These are phyloP conservation scores for Fraxinus velutina DNA, from an alignment of 305 asterid species.

Conservation along the genomic window DNA sequence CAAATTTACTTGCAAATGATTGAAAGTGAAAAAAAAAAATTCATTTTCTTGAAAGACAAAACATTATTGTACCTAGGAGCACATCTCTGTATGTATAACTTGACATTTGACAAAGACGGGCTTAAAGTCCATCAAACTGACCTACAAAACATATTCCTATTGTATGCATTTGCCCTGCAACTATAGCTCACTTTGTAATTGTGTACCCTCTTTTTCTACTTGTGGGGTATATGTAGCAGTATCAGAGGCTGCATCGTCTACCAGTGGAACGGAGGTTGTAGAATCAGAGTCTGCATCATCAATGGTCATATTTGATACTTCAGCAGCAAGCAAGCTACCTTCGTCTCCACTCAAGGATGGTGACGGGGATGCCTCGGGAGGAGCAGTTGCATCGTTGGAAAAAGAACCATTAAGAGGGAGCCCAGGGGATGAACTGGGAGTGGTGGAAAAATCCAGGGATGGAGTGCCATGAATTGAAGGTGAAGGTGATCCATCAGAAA, in stretches of 20 bases:
- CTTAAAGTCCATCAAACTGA: conserved; percentile 20
- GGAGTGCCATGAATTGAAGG: conserved; percentile 42
- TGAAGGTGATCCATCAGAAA: conserved; percentile 35
- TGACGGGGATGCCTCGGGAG: conserved; percentile 41
- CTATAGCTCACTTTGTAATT: conserved; percentile 26
- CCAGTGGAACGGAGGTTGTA: conserved; percentile 28
- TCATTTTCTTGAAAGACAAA: background rate
- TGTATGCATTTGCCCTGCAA: conserved; percentile 19
- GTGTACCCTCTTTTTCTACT: conserved; percentile 19
- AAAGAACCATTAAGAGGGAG: conserved; percentile 36
- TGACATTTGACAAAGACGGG: background rate
- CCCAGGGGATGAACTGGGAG: conserved; percentile 36
- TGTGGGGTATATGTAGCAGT: conserved; percentile 21
- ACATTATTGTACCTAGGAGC: background rate
- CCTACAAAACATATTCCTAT: conserved; percentile 19
- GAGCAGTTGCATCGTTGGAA: conserved; percentile 31
- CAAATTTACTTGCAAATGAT: background rate
- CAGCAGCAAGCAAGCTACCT: conserved; percentile 42
- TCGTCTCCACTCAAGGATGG: conserved; percentile 64
- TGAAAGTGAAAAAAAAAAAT: background rate
- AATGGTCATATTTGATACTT: conserved; percentile 40
- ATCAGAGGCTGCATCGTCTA: conserved; percentile 40
- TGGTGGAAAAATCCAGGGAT: conserved; percentile 28
- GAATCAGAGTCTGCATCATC: conserved; percentile 46
- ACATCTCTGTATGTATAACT: conserved; percentile 1